Evolutionary conservation across 495 filamentous ascomycete species (phyloP), one percentile per base, ranked within the genome.

Genomic region (Xylaria nigripes): DNA sequence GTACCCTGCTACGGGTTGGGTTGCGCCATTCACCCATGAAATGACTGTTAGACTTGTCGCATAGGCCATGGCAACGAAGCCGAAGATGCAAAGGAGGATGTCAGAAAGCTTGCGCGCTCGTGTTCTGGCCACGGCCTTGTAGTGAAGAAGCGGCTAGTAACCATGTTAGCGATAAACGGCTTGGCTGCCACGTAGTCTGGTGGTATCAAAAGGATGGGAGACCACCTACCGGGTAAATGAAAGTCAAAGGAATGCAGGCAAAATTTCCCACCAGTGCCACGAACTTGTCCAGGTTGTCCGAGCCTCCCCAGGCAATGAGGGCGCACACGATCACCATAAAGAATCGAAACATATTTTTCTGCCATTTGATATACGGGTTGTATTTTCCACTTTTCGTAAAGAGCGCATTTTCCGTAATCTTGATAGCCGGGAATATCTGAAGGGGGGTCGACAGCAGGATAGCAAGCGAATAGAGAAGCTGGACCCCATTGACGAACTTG

Each of bases 341-440:
- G 72, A 96, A 97, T 30, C 93, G 86, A 75, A 93, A 97, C 50
- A 83, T 74, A 60, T 98, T 98, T 82, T 98, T 98, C 77, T 94
- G 85, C 92, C 92, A 96, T 72, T 98, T 98, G 75, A 97, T 95
- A 49, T 82, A 86, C 1, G 86, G 87, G 68, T 96, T 95, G 67
- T 94, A 90, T 69, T 98, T 98, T 49, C 93, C 93, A 51, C 89
- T 95, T 64, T 85, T 81, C 8, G 79, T 81, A 61, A 82, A 82
- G 16, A 81, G 68, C 19, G 70, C 76, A 32, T 84, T 84, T 61
- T 82, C 81, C 13, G 79, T 84, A 53, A 87, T 86, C 56, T 88
- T 84, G 61, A 98, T 97, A 41, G 93, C 93, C 0, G 93, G 93
- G 78, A 96, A 97, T 55, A 98, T 87, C 68, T 98, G 92, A 25